phyloP scores from a whole-genome alignment of 2,329 filamentous ascomycete species.

The Ophiocordyceps camponoti-saundersi region DNA sequence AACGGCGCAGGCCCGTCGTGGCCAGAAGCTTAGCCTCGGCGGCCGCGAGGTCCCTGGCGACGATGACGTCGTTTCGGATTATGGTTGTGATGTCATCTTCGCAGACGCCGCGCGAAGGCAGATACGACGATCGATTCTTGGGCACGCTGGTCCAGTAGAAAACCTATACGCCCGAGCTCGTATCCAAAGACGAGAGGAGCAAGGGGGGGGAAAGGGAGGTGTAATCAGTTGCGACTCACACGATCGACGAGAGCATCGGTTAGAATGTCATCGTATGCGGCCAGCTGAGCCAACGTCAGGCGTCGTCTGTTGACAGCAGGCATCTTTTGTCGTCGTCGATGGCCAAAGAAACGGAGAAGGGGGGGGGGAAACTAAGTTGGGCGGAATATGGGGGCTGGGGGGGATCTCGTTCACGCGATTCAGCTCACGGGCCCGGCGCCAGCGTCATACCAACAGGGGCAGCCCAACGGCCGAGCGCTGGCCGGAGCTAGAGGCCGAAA shows the following conservation, averaged over 20 bases:
- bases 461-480: background rate
- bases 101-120: conserved; percentile 62
- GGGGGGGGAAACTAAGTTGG: background rate
- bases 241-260: conserved; percentile 93
- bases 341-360: background rate
- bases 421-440: background rate
- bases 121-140: conserved; percentile 81
- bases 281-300: conserved; percentile 73
- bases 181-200: background rate
- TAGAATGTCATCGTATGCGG: conserved; percentile 86
- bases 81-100: conserved; percentile 45
- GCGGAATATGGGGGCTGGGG: background rate
- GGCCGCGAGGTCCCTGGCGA: conserved; percentile 51
- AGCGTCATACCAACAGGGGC: background rate
- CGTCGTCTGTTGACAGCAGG: conserved; percentile 42
- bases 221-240: conserved; percentile 38
- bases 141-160: conserved; percentile 95
- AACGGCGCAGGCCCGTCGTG: conserved; percentile 58
- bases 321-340: conserved; percentile 3
- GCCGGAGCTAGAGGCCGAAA: background rate
- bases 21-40: conserved; percentile 60
- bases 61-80: conserved; percentile 48
- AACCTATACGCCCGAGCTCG: conserved; percentile 35
- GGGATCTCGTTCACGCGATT: background rate
- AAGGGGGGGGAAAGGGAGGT: background rate